Evolutionary conservation across 306 rosid species (phyloP).

Genomic region (Benincasa hispida): DNA sequence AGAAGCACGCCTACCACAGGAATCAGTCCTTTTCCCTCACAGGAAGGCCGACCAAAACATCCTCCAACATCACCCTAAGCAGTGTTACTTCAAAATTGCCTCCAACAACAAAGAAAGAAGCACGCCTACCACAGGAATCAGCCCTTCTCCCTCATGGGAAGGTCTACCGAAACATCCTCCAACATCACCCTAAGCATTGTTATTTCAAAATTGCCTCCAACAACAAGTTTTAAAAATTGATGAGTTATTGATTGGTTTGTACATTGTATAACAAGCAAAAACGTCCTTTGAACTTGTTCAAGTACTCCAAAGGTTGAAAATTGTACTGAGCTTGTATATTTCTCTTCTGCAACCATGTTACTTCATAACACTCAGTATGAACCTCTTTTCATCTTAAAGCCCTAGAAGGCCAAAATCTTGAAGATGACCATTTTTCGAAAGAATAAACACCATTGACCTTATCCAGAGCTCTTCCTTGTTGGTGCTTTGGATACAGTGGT

Average conservation of each 20-base stretch:
- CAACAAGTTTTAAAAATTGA: too few relatives aligned
- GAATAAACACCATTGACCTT: not conserved
- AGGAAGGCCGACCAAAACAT: too few relatives aligned
- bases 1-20: not conserved
- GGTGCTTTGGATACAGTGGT: not conserved
- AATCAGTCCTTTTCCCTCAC: not conserved
- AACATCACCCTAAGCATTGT: too few relatives aligned
- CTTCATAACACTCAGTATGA: not conserved
- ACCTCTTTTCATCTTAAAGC: not conserved
- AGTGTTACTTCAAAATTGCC: too few relatives aligned
- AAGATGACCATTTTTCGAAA: not conserved
- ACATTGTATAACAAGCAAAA: too few relatives aligned
- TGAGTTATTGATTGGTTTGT: not conserved
- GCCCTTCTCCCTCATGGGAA: too few relatives aligned
- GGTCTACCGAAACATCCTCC: too few relatives aligned
- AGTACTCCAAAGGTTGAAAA: not conserved
- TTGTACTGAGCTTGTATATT: not conserved
- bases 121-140: not conserved
- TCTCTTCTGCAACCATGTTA: not conserved
- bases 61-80: too few relatives aligned
- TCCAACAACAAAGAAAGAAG: too few relatives aligned
- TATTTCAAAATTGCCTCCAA: too few relatives aligned
- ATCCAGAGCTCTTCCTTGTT: not conserved
- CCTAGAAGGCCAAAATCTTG: not conserved
- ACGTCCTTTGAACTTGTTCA: not conserved